Percentiles rank a stretch among this genome's conserved stretches.
Evolutionary conservation across 441 rosid genomes (phyloP).

Genomic region (Kokia cookei): DNA sequence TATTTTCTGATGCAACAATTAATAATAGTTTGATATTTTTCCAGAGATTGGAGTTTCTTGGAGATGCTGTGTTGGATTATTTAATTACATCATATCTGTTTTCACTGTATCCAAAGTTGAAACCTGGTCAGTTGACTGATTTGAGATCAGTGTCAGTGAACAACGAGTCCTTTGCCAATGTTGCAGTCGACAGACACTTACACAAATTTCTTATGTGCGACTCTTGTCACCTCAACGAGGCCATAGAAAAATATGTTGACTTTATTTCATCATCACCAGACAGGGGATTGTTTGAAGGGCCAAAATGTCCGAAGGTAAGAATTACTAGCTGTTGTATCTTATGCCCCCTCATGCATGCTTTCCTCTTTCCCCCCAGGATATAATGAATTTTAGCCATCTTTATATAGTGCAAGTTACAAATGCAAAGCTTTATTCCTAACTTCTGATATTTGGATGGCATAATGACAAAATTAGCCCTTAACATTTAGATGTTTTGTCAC

Average conservation of each 20-base stretch:
- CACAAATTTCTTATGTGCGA: conserved; percentile 60
- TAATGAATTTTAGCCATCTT: conserved; percentile 1
- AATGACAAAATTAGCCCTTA: too few species aligned
- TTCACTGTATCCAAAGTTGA: conserved; percentile 78
- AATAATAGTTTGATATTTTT: conserved; percentile 18
- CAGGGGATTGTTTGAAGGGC: conserved; percentile 43
- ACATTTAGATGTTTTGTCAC: too few species aligned
- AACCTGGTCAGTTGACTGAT: conserved; percentile 95
- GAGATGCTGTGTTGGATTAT: conserved; percentile 97
- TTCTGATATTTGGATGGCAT: neutral
- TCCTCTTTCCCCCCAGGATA: neutral
- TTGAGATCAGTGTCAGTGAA: conserved; percentile 80
- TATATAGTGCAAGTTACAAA: neutral
- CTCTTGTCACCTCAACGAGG: conserved; percentile 49
- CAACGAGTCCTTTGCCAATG: conserved; percentile 77
- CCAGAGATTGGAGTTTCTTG: conserved; percentile 98
- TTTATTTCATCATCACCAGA: conserved; percentile 34
- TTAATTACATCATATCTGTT: conserved; percentile 82
- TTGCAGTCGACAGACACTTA: conserved; percentile 61
- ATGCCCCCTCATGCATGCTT: neutral
- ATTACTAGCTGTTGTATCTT: neutral
- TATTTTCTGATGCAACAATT: conserved; percentile 15
- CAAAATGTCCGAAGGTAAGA: conserved; percentile 87
- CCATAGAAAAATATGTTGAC: conserved; percentile 50
- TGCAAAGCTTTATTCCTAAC: neutral